Conservation (phyloP, 345 rosid genomes). For the Eucalyptus dawsonii region DNA sequence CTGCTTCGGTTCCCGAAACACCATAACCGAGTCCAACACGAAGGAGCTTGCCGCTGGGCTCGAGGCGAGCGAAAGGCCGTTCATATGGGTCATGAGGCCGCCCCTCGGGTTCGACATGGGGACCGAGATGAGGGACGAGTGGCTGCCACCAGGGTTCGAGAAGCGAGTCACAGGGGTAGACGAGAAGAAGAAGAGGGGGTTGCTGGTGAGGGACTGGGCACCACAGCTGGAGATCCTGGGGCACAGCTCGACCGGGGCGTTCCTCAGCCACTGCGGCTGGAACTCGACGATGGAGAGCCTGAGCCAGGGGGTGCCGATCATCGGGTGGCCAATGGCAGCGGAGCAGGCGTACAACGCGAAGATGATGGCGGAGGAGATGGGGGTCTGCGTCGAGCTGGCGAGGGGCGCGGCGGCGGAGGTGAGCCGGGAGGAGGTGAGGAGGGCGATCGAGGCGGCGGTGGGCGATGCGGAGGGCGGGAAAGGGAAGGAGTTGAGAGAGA, state of each 20-base stretch:
- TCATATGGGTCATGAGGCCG: constrained; percentile 43
- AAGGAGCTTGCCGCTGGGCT: constrained; percentile 32
- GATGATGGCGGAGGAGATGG: constrained; percentile 45
- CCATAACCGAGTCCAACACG: constrained; percentile 21
- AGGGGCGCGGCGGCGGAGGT: constrained; percentile 4
- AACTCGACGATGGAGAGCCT: constrained; percentile 44
- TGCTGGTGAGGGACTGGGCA: constrained; percentile 37
- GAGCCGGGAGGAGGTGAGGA: not conserved
- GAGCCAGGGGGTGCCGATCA: constrained; percentile 35
- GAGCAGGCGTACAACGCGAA: constrained; percentile 36
- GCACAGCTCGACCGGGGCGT: constrained; percentile 27
- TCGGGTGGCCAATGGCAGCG: constrained; percentile 48
- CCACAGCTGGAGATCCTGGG: constrained; percentile 39
- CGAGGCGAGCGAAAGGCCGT: constrained; percentile 26
- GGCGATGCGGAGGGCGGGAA: not conserved
- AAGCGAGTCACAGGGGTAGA: not conserved
- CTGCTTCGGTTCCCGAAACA: constrained; percentile 45
- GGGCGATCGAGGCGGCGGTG: not conserved
- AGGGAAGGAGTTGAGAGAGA: not conserved
- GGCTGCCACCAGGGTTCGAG: constrained; percentile 39
- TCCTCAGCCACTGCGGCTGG: constrained; percentile 52
- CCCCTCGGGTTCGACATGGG: constrained; percentile 23
- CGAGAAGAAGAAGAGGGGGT: constrained; percentile 5
- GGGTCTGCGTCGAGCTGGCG: constrained; percentile 26
- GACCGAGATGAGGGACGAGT: constrained; percentile 19